Percentiles rank a stretch among this genome's conserved stretches.
Evolutionary conservation across 768 basidiomycete species (phyloP).

Genomic region (Suillus occidentalis): DNA sequence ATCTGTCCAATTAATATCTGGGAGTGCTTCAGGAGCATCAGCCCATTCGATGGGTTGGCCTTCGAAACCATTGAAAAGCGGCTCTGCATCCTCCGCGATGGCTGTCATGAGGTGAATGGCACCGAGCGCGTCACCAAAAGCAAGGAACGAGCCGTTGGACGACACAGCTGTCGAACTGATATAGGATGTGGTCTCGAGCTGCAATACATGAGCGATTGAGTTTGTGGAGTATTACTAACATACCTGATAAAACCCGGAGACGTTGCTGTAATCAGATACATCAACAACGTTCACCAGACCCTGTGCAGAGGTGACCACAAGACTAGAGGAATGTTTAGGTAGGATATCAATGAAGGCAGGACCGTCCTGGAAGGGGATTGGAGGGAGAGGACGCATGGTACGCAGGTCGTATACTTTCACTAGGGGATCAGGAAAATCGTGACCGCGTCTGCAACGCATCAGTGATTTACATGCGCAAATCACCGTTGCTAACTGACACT

Average conservation of each 20-base stretch:
- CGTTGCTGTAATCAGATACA: conserved; percentile 63
- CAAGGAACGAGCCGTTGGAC: conserved; percentile 86
- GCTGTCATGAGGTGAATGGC: conserved; percentile 80
- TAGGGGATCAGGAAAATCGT: conserved; percentile 85
- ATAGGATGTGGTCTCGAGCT: conserved; percentile 76
- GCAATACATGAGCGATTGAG: conserved; percentile 4
- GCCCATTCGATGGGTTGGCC: conserved; percentile 87
- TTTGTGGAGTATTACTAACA: not conserved
- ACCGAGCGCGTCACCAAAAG: conserved; percentile 89
- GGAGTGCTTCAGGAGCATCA: conserved; percentile 65
- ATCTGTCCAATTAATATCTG: conserved; percentile 79
- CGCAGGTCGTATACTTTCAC: conserved; percentile 93
- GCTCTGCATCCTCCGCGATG: conserved; percentile 53
- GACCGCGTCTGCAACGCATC: conserved; percentile 62
- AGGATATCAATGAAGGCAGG: conserved; percentile 84
- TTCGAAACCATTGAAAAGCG: conserved; percentile 87
- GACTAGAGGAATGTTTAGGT: conserved; percentile 70
- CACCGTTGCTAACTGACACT: conserved; percentile 57
- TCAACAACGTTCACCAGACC: conserved; percentile 88
- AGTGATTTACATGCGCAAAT: not conserved
- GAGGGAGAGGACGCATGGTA: conserved; percentile 77
- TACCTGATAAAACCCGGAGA: conserved; percentile 82
- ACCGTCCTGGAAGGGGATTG: conserved; percentile 83
- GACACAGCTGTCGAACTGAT: conserved; percentile 81
- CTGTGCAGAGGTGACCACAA: conserved; percentile 75